These are phyloP conservation scores for Antonospora locustae DNA, from an alignment of 371 early-diverging fungal genomes.

Conservation along the genomic window DNA sequence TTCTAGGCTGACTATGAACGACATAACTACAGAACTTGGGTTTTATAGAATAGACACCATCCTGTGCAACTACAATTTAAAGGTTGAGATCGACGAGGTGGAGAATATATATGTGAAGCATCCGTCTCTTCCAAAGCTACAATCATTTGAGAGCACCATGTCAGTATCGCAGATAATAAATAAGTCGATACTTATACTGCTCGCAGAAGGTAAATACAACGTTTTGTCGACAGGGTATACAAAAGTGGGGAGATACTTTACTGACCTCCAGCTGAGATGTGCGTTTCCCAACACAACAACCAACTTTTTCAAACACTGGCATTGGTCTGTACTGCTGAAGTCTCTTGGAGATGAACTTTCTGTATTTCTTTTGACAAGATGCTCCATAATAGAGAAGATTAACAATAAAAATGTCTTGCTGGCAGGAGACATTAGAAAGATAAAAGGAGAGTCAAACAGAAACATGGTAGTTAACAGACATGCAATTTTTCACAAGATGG, in stretches of 20 bases:
- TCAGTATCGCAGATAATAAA: too few relatives aligned
- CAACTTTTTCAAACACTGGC: conserved; percentile 19
- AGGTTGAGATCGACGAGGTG: too few relatives aligned
- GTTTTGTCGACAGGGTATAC: neutral
- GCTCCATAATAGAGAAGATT: conserved; percentile 15
- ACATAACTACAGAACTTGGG: too few relatives aligned
- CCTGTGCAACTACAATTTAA: too few relatives aligned
- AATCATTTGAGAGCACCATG: conserved; percentile 5
- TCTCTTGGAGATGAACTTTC: conserved; percentile 34
- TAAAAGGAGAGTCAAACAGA: neutral
- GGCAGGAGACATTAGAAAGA: conserved; percentile 20
- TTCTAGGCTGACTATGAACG: too few relatives aligned
- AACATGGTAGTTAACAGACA: conserved; percentile 8
- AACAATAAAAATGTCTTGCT: conserved; percentile 13
- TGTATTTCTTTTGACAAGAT: conserved; percentile 32
- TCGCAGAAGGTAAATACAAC: neutral
- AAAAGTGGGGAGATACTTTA: neutral
- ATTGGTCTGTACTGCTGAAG: conserved; percentile 22
- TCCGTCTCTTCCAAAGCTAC: neutral
- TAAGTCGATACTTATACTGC: neutral
- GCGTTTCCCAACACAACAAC: conserved; percentile 9
- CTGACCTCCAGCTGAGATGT: neutral
- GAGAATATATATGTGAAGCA: conserved; percentile 5
- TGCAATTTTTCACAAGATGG: conserved; percentile 20
- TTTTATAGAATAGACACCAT: too few relatives aligned